Evolutionary conservation across 148 eudicot genomes (phyloP), one percentile per base, ranked within the genome.

Genomic region (Silene conica): DNA sequence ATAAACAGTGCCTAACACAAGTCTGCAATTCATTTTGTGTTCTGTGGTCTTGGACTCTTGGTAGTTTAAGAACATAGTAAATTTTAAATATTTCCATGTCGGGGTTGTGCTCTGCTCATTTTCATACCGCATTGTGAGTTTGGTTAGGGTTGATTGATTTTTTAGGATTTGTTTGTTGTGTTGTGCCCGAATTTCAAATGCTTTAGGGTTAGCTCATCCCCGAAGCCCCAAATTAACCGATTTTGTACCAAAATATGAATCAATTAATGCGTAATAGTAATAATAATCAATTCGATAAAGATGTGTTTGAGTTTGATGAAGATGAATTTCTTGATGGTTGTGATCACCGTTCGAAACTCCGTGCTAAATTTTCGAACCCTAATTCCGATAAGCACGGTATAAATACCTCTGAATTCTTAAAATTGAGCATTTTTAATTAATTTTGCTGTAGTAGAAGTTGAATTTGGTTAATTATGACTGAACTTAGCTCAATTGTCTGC

Each of bases 221-320:
- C n/a, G n/a, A n/a, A n/a, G n/a, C n/a, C n/a, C 70, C 55, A 67
- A 67, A 67, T 34, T 4, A 67, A 67, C 45, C 3, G 28, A 67
- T 18, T 7, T 67, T 16, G 20, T 19, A 2, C 21, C 2, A 9
- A 45, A 65, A 67, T 16, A 8, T 70, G 77, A 73, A 72, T 9
- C 69, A 45, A 22, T 31, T 41, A 31, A 9, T 22, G n/a, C 60
- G 71, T 62, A 15, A 2, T 69, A 31, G 4, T n/a, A n/a, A n/a
- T n/a, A n/a, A 31, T 31, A 16, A 69, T 11, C 10, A 22, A 67
- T 73, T 78, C 63, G 75, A 80, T 63, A 21, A 80, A 21, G 80
- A 78, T 7, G 87, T 83, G 56, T 87, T 83, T 58, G 90, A 87
- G 9, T 89, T 89, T 83, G 71, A 64, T 0, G 74, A 73, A 50